phyloP scores from a whole-genome alignment of 2,329 filamentous ascomycete genomes.

The Zymoseptoria passerinii region DNA sequence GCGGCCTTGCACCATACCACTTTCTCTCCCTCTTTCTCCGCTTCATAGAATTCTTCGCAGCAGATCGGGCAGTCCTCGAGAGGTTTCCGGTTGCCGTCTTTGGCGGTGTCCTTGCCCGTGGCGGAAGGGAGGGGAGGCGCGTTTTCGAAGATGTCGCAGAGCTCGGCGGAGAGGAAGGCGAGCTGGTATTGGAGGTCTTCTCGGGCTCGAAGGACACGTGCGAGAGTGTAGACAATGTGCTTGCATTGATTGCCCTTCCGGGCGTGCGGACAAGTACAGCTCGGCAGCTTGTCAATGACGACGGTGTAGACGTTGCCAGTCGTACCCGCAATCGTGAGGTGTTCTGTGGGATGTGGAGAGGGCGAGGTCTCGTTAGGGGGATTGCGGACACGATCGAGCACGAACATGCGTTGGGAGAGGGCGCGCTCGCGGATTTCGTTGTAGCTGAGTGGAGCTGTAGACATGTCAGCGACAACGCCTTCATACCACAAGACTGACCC shows the following conservation, averaged over 20 bases:
- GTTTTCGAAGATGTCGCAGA: conserved; percentile 48
- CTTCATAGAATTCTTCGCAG: conserved; percentile 27
- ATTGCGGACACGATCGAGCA: conserved; percentile 21
- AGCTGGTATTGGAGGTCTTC: conserved; percentile 51
- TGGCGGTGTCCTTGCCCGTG: conserved; percentile 18
- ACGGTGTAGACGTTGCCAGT: conserved; percentile 57
- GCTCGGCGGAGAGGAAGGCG: conserved; percentile 51
- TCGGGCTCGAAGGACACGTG: conserved; percentile 50
- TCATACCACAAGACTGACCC: neutral
- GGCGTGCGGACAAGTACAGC: conserved; percentile 26
- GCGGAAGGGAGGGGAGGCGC: conserved; percentile 44
- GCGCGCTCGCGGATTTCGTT: conserved; percentile 21
- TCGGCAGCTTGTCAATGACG: conserved; percentile 44
- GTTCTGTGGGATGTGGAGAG: conserved; percentile 42
- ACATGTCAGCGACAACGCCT: neutral
- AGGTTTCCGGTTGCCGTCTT: conserved; percentile 47
- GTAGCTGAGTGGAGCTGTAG: conserved; percentile 16
- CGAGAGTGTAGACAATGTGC: conserved; percentile 54
- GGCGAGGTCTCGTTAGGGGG: neutral
- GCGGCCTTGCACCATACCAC: conserved; percentile 52
- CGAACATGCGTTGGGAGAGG: conserved; percentile 27
- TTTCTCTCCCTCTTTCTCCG: conserved; percentile 27
- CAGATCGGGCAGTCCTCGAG: conserved; percentile 55
- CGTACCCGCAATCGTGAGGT: conserved; percentile 50
- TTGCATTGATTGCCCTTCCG: conserved; percentile 49